Base-by-base conservation (phyloP, 2,329 filamentous ascomycete species). In the Trichoderma aggressivum region DNA sequence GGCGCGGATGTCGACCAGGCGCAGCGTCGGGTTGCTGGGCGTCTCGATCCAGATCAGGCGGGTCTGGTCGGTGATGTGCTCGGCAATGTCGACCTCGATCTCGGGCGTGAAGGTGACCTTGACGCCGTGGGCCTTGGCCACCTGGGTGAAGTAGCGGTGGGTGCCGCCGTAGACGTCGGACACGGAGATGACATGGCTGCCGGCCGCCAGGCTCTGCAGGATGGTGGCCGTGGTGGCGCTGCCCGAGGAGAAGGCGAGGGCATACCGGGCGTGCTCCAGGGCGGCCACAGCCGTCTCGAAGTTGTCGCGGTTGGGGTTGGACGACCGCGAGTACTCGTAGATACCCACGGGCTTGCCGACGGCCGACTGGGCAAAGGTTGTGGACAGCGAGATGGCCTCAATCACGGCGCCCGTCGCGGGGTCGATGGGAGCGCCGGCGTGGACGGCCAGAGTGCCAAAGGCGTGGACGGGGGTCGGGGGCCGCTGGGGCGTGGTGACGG, bases 151-250 rank as follows among this genome's bases (percentile, higher is more conserved):
- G 86, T 99, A 99, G 78, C 96, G 89, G 85, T 99, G 96, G 55
- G 96, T 99, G 76, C 96, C 96, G 76, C 96, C 96, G 82, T 99
- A 99, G 77, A 99, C 94, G 81, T 99, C 96, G 59, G 94, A 97
- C 61, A 99, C 94, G 73, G 94, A 98, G 77, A 99, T 91, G 78
- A 99, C 93, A 84, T 99, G 96, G 61, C 93, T 96, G 73, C 94
- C 94, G 14, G 92, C 87, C 28, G 95, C 94, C 71, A 99, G 89
- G 76, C 93, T 96, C 84, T 98, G 96, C 71, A 99, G 89, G 78
- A 99, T 94, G 76, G 89, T 93, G 73, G 96, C 95, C 0, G 96
- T 99, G 69, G 96, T 94, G 56, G 96, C 95, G 75, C 93, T 97
- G 77, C 96, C 96, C 30, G 94, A 98, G 58, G 93, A 92, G 84